A percentile compares a stretch with the other conserved stretches of the same genome.
phyloP scores from a whole-genome alignment of 2,329 filamentous ascomycete genomes.

The Xenoacremonium recifei region DNA sequence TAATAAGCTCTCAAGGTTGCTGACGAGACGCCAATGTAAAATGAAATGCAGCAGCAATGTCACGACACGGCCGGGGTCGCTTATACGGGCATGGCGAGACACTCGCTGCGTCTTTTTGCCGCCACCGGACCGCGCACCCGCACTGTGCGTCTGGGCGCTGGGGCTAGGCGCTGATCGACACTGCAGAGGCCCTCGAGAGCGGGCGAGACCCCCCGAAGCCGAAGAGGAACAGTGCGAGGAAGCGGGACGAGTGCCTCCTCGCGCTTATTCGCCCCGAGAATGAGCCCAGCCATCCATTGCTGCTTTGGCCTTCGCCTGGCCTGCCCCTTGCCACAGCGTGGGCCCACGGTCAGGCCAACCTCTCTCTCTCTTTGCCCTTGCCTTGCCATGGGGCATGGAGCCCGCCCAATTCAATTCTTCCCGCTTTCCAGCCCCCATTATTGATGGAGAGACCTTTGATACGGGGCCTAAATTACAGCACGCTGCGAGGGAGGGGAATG shows the following conservation, averaged over 20 bases:
- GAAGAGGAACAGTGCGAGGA: background rate
- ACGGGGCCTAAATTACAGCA: no score
- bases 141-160: background rate
- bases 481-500: no score
- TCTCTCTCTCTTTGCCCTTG: background rate
- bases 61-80: background rate
- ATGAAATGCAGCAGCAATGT: background rate
- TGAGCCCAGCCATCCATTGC: background rate
- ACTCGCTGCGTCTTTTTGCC: background rate
- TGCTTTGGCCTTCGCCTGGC: background rate
- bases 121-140: background rate
- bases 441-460: background rate
- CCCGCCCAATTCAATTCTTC: background rate
- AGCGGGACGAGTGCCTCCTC: background rate
- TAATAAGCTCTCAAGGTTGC: background rate
- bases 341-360: background rate
- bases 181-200: background rate
- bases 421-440: conserved; percentile 1
- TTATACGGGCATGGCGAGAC: background rate
- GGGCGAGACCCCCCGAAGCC: background rate
- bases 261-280: background rate
- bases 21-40: background rate
- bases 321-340: background rate
- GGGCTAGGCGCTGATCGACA: background rate
- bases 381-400: no score